phyloP scores from a whole-genome alignment of 306 rosid species.

The Vigna trinervia region DNA sequence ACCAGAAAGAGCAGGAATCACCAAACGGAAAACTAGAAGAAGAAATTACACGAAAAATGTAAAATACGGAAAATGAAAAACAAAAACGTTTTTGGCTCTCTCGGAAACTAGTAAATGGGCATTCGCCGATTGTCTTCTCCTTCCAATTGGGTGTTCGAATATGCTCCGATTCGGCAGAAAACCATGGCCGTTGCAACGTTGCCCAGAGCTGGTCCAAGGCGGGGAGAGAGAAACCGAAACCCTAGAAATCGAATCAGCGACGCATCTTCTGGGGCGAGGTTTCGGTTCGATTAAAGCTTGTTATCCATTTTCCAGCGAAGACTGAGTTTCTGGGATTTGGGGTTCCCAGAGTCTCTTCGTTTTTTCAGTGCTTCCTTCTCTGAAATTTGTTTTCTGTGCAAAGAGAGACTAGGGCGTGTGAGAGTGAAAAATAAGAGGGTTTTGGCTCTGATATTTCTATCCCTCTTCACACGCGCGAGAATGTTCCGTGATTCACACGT shows the following conservation, averaged over 20 bases:
- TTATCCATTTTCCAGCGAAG: conserved; percentile 24
- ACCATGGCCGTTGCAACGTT: conserved; percentile 45
- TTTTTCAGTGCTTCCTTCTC: conserved; percentile 23
- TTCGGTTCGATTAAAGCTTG: neutral
- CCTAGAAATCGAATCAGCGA: conserved; percentile 63
- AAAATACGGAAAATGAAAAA: conserved; percentile 2
- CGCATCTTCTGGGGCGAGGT: neutral
- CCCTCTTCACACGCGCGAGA: conserved; percentile 36
- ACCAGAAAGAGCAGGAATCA: conserved; percentile 51
- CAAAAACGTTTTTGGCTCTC: neutral
- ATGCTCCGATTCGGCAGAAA: conserved; percentile 39
- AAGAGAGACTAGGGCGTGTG: conserved; percentile 56
- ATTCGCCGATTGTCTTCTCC: conserved; percentile 45
- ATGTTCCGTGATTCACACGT: neutral
- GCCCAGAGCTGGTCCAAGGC: conserved; percentile 41
- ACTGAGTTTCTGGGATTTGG: conserved; percentile 34
- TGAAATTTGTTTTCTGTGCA: conserved; percentile 36
- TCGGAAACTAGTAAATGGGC: conserved; percentile 42
- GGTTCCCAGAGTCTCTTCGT: neutral
- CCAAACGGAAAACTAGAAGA: neutral
- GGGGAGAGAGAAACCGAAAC: conserved; percentile 49
- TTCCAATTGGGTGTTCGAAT: conserved; percentile 47
- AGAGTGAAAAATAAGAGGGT: conserved; percentile 43
- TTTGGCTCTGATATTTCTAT: conserved; percentile 35
- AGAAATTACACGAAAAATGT: neutral